Evolutionary conservation across 257 asterid genomes (phyloP), one percentile per base, ranked within the genome.

Genomic region (Nyctanthes arbortristis): DNA sequence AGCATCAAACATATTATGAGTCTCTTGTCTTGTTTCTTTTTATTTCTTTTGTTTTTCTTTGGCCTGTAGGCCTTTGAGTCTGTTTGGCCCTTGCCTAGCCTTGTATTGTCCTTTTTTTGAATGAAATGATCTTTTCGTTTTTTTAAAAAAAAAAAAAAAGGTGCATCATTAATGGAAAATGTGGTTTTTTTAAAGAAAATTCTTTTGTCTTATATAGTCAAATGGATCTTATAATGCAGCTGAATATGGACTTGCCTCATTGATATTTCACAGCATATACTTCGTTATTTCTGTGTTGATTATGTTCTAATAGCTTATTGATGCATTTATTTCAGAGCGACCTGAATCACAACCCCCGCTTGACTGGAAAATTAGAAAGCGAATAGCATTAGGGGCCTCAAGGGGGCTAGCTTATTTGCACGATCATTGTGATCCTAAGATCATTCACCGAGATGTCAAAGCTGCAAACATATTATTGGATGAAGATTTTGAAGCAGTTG

Each of bases 381-480:
- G 67, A 28, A 80, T 87, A 68, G 88, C 89, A 13, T 57, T 84
- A 65, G 93, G 89, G 37, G 74, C 93, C 31, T 89, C 89, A 34
- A 76, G 85, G 65, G 93, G 88, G 25, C 89, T 87, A 70, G 88
- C 86, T 52, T 87, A 87, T 75, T 70, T 82, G 85, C 91, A 85
- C 34, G 91, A 85, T 25, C 91, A 85, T 37, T 85, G 91, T 36
- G 88, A 85, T 73, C 89, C 89, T 7, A 87, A 84, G 67, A 87
- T 87, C 35, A 87, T 87, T 60, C 92, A 87, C 61, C 89, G 89
- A 49, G 89, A 87, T 66, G 88, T 87, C 61, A 87, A 87, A 78
- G 90, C 93, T 61, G 93, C 91, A 34, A 85, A 85, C 34, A 80
- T 85, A 73, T 78, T 85, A 76, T 72, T 85, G 79, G 91, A 85